phyloP scores from a whole-genome alignment of 1,284 basidiomycete genomes.

The Thelephora terrestris region DNA sequence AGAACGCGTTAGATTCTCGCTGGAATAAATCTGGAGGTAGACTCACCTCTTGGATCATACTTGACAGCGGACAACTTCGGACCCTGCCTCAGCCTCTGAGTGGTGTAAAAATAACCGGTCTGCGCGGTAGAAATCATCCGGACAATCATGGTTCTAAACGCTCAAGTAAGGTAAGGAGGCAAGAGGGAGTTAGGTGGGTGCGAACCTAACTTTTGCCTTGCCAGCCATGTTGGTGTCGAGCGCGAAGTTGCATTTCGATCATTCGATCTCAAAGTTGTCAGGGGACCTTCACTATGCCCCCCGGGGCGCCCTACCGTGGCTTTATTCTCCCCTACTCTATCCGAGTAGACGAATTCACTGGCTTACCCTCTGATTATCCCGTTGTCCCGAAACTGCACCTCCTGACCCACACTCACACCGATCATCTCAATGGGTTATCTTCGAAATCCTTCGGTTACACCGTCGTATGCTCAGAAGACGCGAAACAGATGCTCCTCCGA shows the following conservation, averaged over 20 bases:
- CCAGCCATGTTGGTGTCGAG: constrained; percentile 25
- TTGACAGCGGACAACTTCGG: constrained; percentile 77
- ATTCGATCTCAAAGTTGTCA: background rate
- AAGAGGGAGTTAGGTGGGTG: constrained; percentile 1
- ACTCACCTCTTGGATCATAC: constrained; percentile 78
- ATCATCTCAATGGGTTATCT: constrained; percentile 64
- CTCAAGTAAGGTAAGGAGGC: background rate
- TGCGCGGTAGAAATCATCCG: constrained; percentile 83
- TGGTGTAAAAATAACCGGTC: constrained; percentile 86
- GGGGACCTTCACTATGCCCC: constrained; percentile 38
- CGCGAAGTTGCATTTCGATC: background rate
- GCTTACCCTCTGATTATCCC: background rate
- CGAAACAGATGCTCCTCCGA: constrained; percentile 73
- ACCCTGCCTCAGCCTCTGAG: constrained; percentile 58
- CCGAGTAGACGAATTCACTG: constrained; percentile 68
- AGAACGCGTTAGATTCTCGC: background rate
- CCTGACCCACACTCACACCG: constrained; percentile 77
- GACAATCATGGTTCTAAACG: constrained; percentile 67
- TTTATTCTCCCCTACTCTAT: constrained; percentile 66
- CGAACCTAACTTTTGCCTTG: constrained; percentile 48
- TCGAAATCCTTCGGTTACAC: constrained; percentile 57
- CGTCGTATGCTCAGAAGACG: constrained; percentile 69
- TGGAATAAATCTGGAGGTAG: background rate
- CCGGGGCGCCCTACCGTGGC: constrained; percentile 58
- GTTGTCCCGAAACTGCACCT: constrained; percentile 57